These are phyloP conservation scores for Pichia insulana DNA, from an alignment of 805 yeast species.

Conservation along the genomic window DNA sequence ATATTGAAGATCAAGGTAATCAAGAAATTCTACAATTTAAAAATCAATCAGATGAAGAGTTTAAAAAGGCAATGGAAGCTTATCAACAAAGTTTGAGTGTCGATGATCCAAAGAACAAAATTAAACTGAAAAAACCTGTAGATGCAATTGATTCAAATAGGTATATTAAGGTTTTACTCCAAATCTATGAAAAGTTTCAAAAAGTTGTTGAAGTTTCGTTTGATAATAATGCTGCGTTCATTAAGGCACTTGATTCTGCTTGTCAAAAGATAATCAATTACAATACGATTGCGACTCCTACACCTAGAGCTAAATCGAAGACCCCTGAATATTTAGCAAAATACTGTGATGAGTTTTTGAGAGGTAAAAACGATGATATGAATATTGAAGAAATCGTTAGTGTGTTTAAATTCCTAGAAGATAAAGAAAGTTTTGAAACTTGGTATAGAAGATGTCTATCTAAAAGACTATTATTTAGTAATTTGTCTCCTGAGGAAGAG, in stretches of 20 bases:
- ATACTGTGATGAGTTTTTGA: slow-evolving; percentile 77
- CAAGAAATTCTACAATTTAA: slow-evolving; percentile 52
- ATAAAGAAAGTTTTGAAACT: slow-evolving; percentile 91
- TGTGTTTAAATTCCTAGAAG: slow-evolving; percentile 79
- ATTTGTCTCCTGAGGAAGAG: slow-evolving; percentile 76
- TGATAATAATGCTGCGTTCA: slow-evolving; percentile 65
- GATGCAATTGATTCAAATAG: slow-evolving; percentile 51
- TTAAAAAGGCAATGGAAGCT: not conserved
- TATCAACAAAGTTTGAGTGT: slow-evolving; percentile 2
- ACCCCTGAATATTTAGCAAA: slow-evolving; percentile 90
- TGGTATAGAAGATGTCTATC: slow-evolving; percentile 86
- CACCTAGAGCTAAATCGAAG: slow-evolving; percentile 51
- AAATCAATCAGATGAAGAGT: slow-evolving; percentile 18
- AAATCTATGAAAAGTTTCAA: slow-evolving; percentile 60
- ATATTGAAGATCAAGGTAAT: slow-evolving; percentile 59
- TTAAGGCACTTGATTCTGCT: slow-evolving; percentile 82
- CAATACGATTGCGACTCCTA: slow-evolving; percentile 70
- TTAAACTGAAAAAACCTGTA: slow-evolving; percentile 6
- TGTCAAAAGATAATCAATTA: slow-evolving; percentile 77
- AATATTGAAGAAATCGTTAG: slow-evolving; percentile 79
- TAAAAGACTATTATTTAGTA: slow-evolving; percentile 65
- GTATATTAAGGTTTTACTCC: slow-evolving; percentile 70
- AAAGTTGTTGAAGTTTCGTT: slow-evolving; percentile 59
- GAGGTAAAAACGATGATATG: slow-evolving; percentile 70
- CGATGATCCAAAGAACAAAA: slow-evolving; percentile 1